Conservation (phyloP, 2,329 filamentous ascomycete genomes). For the Cordyceps cicadae region DNA sequence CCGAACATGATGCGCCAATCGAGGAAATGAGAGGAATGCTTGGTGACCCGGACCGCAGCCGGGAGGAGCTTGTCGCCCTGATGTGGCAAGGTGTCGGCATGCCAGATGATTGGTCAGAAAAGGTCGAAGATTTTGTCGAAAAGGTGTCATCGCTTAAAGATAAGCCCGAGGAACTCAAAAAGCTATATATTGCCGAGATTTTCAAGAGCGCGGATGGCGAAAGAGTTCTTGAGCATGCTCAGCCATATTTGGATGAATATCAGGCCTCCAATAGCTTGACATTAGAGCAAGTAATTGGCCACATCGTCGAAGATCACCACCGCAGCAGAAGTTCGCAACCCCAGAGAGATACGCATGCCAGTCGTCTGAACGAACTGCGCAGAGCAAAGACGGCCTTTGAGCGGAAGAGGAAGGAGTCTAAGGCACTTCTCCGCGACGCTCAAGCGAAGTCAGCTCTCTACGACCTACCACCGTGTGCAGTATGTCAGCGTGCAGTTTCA, state of each 20-base stretch:
- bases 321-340: constrained; percentile 23
- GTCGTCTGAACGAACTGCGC: constrained; percentile 37
- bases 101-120: constrained; percentile 23
- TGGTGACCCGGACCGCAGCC: constrained; percentile 29
- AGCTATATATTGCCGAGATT: constrained; percentile 33
- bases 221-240: constrained; percentile 23
- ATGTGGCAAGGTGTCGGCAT: constrained; percentile 30
- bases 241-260: constrained; percentile 34
- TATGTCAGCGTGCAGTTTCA: constrained; percentile 29
- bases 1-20: constrained; percentile 20
- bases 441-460: constrained; percentile 28
- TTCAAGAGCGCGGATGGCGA: constrained; percentile 31
- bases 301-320: constrained; percentile 24
- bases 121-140: constrained; percentile 26
- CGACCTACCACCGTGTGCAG: constrained; percentile 31
- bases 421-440: constrained; percentile 24
- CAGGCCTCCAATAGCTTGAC: constrained; percentile 19
- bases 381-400: constrained; percentile 42
- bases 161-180: constrained; percentile 25
- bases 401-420: constrained; percentile 32
- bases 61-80: constrained; percentile 28
- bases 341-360: constrained; percentile 30
- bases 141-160: constrained; percentile 25
- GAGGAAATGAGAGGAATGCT: constrained; percentile 28
- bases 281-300: constrained; percentile 28